Evolutionary conservation across 345 rosid genomes (phyloP).

Genomic region (Hibiscus tridactylites): DNA sequence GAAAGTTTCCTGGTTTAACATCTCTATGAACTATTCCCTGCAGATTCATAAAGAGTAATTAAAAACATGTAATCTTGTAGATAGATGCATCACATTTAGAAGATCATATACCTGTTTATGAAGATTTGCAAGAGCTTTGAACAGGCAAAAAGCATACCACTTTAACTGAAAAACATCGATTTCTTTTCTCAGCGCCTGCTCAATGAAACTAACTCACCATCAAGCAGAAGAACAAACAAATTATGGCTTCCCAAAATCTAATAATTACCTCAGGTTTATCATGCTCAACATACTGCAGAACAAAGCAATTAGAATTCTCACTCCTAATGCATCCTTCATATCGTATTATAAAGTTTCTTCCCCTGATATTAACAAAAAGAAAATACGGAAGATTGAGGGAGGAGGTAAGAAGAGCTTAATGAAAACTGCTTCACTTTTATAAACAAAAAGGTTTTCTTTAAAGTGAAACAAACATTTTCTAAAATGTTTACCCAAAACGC

Average conservation of each 20-base stretch:
- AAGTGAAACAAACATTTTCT: neutral
- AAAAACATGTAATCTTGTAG: neutral
- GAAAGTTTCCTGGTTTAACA: slow-evolving; percentile 97
- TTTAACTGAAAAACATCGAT: slow-evolving; percentile 63
- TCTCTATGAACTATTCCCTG: slow-evolving; percentile 95
- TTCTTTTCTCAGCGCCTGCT: slow-evolving; percentile 64
- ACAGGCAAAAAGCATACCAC: slow-evolving; percentile 82
- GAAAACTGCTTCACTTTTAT: neutral
- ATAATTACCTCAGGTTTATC: slow-evolving; percentile 79
- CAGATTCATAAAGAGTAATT: slow-evolving; percentile 1
- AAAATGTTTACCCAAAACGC: slow-evolving; percentile 70
- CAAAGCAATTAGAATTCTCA: slow-evolving; percentile 70
- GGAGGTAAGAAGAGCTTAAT: neutral
- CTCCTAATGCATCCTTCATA: slow-evolving; percentile 72
- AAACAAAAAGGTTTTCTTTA: neutral
- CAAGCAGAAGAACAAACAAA: slow-evolving; percentile 10
- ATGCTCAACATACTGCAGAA: slow-evolving; percentile 83
- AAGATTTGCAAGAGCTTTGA: slow-evolving; percentile 79
- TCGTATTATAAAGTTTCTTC: slow-evolving; percentile 67
- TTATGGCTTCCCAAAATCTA: neutral
- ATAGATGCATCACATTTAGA: neutral
- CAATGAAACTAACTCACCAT: slow-evolving; percentile 8
- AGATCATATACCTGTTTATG: slow-evolving; percentile 62
- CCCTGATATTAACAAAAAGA: slow-evolving; percentile 38
- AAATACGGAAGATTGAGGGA: neutral